phyloP scores from a whole-genome alignment of 306 rosid genomes.

The Arachis stenosperma region DNA sequence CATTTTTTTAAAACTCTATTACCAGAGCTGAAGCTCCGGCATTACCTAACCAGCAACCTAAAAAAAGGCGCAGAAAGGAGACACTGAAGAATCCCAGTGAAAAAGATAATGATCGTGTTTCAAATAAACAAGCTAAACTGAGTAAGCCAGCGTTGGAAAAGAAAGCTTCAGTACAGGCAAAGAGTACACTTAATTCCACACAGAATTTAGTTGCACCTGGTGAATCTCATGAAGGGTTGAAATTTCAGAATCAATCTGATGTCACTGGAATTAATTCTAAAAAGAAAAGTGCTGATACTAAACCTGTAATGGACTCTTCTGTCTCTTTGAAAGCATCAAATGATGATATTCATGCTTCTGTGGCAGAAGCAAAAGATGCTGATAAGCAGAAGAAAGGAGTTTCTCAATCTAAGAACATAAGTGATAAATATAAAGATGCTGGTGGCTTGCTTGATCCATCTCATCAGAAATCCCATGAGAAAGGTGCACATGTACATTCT shows the following conservation, averaged over 20 bases:
- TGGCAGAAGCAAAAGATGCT: conserved; percentile 60
- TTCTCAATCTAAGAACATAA: conserved; percentile 59
- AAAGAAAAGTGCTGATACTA: conserved; percentile 64
- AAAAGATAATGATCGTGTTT: conserved; percentile 52
- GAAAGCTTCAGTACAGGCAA: conserved; percentile 53
- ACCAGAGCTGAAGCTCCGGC: conserved; percentile 62
- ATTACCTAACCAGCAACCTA: conserved; percentile 85
- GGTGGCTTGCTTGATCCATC: conserved; percentile 56
- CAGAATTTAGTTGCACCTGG: conserved; percentile 53
- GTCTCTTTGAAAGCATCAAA: conserved; percentile 62
- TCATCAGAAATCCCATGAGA: conserved; percentile 68
- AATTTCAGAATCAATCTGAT: conserved; percentile 58
- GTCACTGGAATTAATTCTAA: conserved; percentile 54
- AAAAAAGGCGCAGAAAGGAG: conserved; percentile 95
- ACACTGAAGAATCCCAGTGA: conserved; percentile 63
- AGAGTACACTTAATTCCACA: conserved; percentile 54
- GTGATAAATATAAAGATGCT: conserved; percentile 66
- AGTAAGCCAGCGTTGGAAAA: conserved; percentile 68
- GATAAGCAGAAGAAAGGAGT: conserved; percentile 68
- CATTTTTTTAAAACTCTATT: conserved; percentile 23
- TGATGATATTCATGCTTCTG: conserved; percentile 53
- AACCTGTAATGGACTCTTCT: conserved; percentile 57
- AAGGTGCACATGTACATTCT: conserved; percentile 58
- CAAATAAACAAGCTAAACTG: conserved; percentile 66
- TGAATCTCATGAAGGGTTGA: conserved; percentile 56